Evolutionary conservation across 345 rosid species (phyloP), one percentile per base, ranked within the genome.

Genomic region (Boechera retrofracta): DNA sequence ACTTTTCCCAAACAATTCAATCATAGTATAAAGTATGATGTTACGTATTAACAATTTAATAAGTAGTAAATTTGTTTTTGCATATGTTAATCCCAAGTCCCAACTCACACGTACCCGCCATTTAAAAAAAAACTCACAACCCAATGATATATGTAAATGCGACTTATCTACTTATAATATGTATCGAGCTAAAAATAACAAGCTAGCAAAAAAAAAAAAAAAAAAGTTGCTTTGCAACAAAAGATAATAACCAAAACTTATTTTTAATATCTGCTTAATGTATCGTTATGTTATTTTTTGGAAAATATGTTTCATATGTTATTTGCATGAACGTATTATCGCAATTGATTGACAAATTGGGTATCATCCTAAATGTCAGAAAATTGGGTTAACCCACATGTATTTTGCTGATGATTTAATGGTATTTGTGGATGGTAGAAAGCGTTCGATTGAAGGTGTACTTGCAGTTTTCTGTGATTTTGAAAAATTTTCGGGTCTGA

Each of bases 1-100:
- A 49, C 21, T 21, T 71, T 71, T 49, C n/a, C 10, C 29, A 56
- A 71, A 71, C 54, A 49, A 21, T 21, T 21, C 21, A 21, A 21
- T 21, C 21, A 21, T 21, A 21, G 21, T 21, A 21, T 21, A 21
- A 21, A 21, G 21, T 21, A 21, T 21, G 21, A 21, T 21, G 21
- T 21, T 21, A 21, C 21, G 21, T 21, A 21, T 21, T 21, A 21
- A 21, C 21, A 21, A n/a, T 26, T 54, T 11, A 51, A 15, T 32
- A 47, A 47, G 51, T 47, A 63, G 11, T 18, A 15, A 26, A 26
- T 42, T 42, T 11, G n/a, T 42, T 42, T 10, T 10, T 12, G 47
- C 2, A 49, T 48, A 16, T 45, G 18, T 6, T 11, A 47, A 6
- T 8, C 41, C 41, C 21, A 21, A 21, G 21, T 21, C 21, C 21